Conservation (phyloP, 495 filamentous ascomycete genomes). For the Podospora pseudoanserina region DNA sequence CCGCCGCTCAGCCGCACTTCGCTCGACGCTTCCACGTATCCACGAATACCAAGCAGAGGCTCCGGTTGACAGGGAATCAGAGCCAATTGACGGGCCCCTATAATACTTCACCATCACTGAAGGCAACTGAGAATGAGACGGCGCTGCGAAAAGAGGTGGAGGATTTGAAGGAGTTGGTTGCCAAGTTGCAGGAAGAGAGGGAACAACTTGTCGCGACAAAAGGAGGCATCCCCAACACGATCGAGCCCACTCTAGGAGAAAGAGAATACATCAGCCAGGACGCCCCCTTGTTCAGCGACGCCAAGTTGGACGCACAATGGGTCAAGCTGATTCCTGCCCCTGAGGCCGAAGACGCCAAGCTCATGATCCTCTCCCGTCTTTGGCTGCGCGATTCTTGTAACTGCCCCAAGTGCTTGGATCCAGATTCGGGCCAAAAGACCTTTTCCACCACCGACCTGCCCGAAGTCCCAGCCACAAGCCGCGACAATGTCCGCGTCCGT, state of each 20-base stretch:
- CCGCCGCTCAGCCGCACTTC: too few relatives aligned
- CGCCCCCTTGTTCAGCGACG: background rate
- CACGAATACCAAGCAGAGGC: background rate
- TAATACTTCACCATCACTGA: background rate
- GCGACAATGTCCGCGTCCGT: slow-evolving; percentile 26
- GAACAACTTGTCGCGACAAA: background rate
- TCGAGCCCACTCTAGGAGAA: background rate
- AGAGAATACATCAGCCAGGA: background rate
- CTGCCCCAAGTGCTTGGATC: slow-evolving; percentile 69
- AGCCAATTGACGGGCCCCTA: background rate
- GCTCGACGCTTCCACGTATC: background rate
- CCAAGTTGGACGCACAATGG: background rate
- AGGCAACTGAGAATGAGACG: background rate
- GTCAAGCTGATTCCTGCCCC: background rate
- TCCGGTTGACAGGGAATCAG: background rate
- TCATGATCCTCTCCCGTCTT: slow-evolving; percentile 21
- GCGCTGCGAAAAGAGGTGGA: background rate
- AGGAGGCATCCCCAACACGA: background rate
- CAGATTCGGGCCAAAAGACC: slow-evolving; percentile 75
- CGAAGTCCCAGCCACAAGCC: slow-evolving; percentile 39
- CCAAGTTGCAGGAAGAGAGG: background rate
- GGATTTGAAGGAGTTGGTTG: background rate
- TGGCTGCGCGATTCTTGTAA: slow-evolving; percentile 75
- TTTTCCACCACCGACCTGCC: slow-evolving; percentile 75
- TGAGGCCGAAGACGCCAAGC: background rate